A percentile compares a stretch with the other conserved stretches of the same genome.
These are phyloP conservation scores for Coniella lustricola DNA, from an alignment of 2,329 filamentous ascomycete genomes.

Conservation along the genomic window DNA sequence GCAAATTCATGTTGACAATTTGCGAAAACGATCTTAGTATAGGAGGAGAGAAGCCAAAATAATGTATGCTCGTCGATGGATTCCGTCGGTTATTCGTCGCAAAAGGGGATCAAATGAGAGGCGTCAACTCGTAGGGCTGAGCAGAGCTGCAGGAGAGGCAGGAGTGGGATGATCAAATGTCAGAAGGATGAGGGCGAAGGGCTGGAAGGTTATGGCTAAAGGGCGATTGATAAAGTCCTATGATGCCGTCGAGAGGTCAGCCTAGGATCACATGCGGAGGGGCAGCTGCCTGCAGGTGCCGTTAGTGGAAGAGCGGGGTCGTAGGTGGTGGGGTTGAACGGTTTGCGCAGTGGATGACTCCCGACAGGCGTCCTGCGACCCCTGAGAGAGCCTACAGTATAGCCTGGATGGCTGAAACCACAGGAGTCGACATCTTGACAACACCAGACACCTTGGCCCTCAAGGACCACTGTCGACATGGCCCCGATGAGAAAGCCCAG, in stretches of 20 bases:
- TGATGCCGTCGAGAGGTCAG: slow-evolving; percentile 1
- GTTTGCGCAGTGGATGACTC: too few species aligned
- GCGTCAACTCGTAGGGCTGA: background rate
- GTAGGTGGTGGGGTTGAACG: too few species aligned
- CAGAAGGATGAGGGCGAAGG: background rate
- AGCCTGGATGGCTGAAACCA: too few species aligned
- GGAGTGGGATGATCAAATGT: background rate
- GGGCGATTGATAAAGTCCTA: slow-evolving; percentile 3
- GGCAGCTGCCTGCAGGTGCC: background rate
- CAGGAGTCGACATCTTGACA: too few species aligned
- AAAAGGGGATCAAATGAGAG: background rate
- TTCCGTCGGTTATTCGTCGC: background rate
- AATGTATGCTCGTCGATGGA: background rate
- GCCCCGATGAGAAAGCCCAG: too few species aligned
- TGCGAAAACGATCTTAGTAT: background rate
- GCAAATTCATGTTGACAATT: background rate
- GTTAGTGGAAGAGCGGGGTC: background rate
- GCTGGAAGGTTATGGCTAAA: background rate
- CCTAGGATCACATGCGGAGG: slow-evolving; percentile 12
- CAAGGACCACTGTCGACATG: too few species aligned
- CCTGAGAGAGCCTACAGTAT: too few species aligned
- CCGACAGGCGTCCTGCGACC: too few species aligned
- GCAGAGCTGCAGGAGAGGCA: background rate
- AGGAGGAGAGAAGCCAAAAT: background rate
- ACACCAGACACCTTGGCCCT: too few species aligned